A percentile compares a stretch with the other conserved stretches of the same genome.
Evolutionary conservation across 768 basidiomycete genomes (phyloP).

Genomic region (Leccinellum rugosiceps): DNA sequence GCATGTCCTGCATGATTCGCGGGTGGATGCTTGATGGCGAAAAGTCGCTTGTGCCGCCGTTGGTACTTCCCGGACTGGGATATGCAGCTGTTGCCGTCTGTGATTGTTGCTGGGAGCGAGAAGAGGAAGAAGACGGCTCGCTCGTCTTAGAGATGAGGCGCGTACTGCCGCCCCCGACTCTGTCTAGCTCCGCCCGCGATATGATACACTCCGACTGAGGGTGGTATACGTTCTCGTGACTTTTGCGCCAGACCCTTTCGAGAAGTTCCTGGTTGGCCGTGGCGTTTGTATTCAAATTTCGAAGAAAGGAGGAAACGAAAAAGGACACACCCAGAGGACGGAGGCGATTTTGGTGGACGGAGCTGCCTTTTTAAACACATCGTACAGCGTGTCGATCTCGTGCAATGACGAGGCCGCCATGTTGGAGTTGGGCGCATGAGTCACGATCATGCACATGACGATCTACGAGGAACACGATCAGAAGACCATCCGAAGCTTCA

Average conservation of each 20-base stretch:
- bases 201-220: conserved; percentile 27
- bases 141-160: conserved; percentile 34
- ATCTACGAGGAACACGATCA: conserved; percentile 38
- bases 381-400: conserved; percentile 44
- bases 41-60: conserved; percentile 4
- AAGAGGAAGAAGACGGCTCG: conserved; percentile 6
- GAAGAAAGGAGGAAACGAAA: background rate
- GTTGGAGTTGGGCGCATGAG: conserved; percentile 46
- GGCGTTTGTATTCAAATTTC: background rate
- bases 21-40: conserved; percentile 22
- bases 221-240: conserved; percentile 38
- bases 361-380: conserved; percentile 48
- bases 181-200: conserved; percentile 48
- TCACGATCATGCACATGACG: conserved; percentile 54
- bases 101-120: background rate
- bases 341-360: conserved; percentile 43
- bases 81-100: background rate
- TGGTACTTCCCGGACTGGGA: background rate
- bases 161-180: conserved; percentile 52
- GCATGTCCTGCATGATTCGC: conserved; percentile 52
- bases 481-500: background rate
- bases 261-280: conserved; percentile 35
- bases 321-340: conserved; percentile 39
- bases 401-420: conserved; percentile 46
- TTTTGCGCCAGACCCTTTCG: conserved; percentile 40